Conservation (phyloP, 2,329 filamentous ascomycete species). For the Beauveria caledonica region DNA sequence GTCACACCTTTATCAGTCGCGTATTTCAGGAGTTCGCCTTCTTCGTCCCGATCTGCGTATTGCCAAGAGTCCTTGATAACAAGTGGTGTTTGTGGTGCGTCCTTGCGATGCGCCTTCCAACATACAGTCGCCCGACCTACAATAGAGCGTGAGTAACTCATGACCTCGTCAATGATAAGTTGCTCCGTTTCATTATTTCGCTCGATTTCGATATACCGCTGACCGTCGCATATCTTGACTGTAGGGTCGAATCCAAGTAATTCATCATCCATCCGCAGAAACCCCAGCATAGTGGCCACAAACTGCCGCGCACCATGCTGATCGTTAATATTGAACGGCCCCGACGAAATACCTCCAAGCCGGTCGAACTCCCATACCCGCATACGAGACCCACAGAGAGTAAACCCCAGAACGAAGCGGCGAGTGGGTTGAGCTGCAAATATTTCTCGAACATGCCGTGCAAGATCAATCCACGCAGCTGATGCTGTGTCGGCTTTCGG, state of each 20-base stretch:
- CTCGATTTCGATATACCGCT: conserved; percentile 23
- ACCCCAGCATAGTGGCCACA: conserved; percentile 31
- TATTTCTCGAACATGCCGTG: conserved; percentile 35
- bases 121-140: conserved; percentile 34
- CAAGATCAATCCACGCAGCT: conserved; percentile 32
- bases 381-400: conserved; percentile 36
- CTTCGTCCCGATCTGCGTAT: conserved; percentile 31
- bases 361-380: conserved; percentile 39
- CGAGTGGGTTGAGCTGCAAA: conserved; percentile 31
- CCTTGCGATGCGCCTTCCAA: conserved; percentile 34
- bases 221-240: conserved; percentile 23
- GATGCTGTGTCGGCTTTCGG: conserved; percentile 26
- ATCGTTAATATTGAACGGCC: conserved; percentile 37
- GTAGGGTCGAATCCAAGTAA: conserved; percentile 36
- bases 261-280: conserved; percentile 30
- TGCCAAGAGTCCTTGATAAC: conserved; percentile 41
- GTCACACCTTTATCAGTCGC: conserved; percentile 27
- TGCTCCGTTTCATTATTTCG: conserved; percentile 28
- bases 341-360: conserved; percentile 35
- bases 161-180: conserved; percentile 31
- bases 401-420: conserved; percentile 40
- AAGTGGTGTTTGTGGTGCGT: conserved; percentile 22
- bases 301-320: conserved; percentile 27
- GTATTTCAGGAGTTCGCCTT: conserved; percentile 31
- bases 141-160: conserved; percentile 26